Evolutionary conservation across 2,329 filamentous ascomycete species (phyloP).

Genomic region (Thielaviopsis populi): DNA sequence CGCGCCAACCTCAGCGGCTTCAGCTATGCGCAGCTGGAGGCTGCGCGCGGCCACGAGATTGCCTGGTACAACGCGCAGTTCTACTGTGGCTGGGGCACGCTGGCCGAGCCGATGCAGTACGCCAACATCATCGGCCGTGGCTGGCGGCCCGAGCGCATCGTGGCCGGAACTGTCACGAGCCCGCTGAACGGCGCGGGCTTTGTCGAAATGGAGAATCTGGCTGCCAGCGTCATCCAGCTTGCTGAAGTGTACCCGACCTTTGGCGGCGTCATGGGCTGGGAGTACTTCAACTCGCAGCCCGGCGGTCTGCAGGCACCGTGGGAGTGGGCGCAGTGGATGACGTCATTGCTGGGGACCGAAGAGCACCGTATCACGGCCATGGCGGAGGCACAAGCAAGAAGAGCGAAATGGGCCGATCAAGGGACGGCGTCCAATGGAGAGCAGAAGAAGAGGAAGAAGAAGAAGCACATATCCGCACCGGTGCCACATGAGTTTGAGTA

Average conservation of each 20-base stretch:
- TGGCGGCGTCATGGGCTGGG: slow-evolving; percentile 88
- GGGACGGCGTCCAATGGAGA: neutral
- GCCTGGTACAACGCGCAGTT: slow-evolving; percentile 86
- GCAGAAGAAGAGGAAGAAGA: slow-evolving; percentile 9
- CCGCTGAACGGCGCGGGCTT: slow-evolving; percentile 52
- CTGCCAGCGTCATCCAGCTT: slow-evolving; percentile 29
- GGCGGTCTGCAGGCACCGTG: slow-evolving; percentile 49
- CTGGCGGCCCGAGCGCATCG: slow-evolving; percentile 58
- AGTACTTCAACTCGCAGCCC: slow-evolving; percentile 74
- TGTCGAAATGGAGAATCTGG: slow-evolving; percentile 34
- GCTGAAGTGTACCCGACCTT: slow-evolving; percentile 46
- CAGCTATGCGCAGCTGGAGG: slow-evolving; percentile 60
- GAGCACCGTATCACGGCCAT: slow-evolving; percentile 15
- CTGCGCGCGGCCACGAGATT: slow-evolving; percentile 48
- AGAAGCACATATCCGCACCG: slow-evolving; percentile 7
- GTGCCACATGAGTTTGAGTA: slow-evolving; percentile 25
- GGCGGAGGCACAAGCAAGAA: slow-evolving; percentile 21
- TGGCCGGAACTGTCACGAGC: slow-evolving; percentile 69
- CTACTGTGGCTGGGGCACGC: slow-evolving; percentile 74
- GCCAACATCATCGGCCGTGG: slow-evolving; percentile 42
- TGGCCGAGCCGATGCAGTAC: slow-evolving; percentile 33
- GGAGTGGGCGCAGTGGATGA: slow-evolving; percentile 64
- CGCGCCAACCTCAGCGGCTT: slow-evolving; percentile 61
- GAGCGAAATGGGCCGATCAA: neutral
- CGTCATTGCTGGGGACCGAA: slow-evolving; percentile 24